A percentile compares a stretch with the other conserved stretches of the same genome.
Evolutionary conservation across 495 filamentous ascomycete genomes (phyloP).

Genomic region (Aspergillus affinis): DNA sequence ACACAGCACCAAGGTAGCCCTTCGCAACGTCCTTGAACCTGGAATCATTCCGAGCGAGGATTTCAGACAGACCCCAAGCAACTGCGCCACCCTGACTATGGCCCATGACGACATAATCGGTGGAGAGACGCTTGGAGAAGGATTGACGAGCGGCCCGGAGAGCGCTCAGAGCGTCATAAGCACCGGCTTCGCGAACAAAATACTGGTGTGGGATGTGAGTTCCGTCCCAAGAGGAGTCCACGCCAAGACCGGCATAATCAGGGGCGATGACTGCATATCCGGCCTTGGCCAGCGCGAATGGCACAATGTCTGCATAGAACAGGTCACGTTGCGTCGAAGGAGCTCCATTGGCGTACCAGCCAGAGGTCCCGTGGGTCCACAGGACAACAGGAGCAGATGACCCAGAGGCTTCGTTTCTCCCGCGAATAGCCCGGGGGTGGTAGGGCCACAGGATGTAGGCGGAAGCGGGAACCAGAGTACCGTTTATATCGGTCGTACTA

Average conservation of each 20-base stretch:
- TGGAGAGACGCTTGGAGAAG: conserved; percentile 33
- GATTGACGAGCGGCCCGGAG: conserved; percentile 40
- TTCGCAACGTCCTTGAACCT: conserved; percentile 27
- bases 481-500: conserved; percentile 43
- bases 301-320: conserved; percentile 41
- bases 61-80: conserved; percentile 46
- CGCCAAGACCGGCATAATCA: conserved; percentile 56
- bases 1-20: conserved; percentile 43
- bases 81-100: conserved; percentile 51
- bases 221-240: conserved; percentile 35
- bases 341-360: conserved; percentile 39
- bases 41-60: conserved; percentile 16
- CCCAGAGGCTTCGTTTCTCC: conserved; percentile 9
- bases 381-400: conserved; percentile 39
- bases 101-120: conserved; percentile 44
- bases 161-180: conserved; percentile 44
- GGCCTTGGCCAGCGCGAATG: conserved; percentile 44
- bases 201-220: conserved; percentile 42
- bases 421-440: conserved; percentile 16
- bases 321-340: conserved; percentile 49
- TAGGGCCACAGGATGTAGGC: conserved; percentile 56
- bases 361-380: conserved; percentile 56
- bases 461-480: conserved; percentile 47
- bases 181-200: conserved; percentile 32
- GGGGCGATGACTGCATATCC: conserved; percentile 57